Base-by-base conservation (phyloP, 2,329 filamentous ascomycete species). In the Ophiostoma ulmi region DNA sequence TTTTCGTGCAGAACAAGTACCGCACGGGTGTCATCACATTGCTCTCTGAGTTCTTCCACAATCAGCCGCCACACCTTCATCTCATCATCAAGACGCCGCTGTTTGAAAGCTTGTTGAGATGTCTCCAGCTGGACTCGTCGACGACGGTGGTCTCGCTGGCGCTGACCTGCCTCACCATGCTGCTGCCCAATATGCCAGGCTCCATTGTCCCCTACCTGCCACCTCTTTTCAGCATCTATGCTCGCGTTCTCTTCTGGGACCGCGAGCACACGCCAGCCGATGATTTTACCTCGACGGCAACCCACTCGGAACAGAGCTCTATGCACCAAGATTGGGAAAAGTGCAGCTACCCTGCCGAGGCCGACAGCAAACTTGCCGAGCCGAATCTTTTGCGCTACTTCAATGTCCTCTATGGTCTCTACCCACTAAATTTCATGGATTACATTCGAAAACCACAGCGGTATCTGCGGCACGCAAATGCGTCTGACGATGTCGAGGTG, bases 361-460 rank as follows among this genome's bases (percentile, higher is more conserved):
- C 84, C 13, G 86, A 91, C 69, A 87, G 87, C 61, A 38, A 63
- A n/a, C 83, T 84, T 6, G 81, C 84, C 3, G 86, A 92, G 2
- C 87, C 89, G 5, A 89, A 92, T 72, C 83, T 94, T 1, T 80
- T 89, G 69, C 87, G 89, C 75, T 94, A 92, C 78, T 95, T 93
- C 75, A 94, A 91, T 2, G 90, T 93, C 36, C 83, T 95, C 0
- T 95, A 95, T 75, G 92, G 92, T 0, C 81, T 95, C 5, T 95
- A 94, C 74, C 92, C 92, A 1, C 87, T 94, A 76, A 94, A 94
- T 77, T 93, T 95, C 75, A 91, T 93, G 87, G 90, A 90, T 78
- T 95, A 94, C 77, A 90, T 95, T 73, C 87, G 91, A 71, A 94
- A 94, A 76, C 91, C 92, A 3, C 88, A 93, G 74, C 87, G 90